These are phyloP conservation scores for Cyberlindnera misumaiensis DNA, from an alignment of 805 yeast species.

Conservation along the genomic window DNA sequence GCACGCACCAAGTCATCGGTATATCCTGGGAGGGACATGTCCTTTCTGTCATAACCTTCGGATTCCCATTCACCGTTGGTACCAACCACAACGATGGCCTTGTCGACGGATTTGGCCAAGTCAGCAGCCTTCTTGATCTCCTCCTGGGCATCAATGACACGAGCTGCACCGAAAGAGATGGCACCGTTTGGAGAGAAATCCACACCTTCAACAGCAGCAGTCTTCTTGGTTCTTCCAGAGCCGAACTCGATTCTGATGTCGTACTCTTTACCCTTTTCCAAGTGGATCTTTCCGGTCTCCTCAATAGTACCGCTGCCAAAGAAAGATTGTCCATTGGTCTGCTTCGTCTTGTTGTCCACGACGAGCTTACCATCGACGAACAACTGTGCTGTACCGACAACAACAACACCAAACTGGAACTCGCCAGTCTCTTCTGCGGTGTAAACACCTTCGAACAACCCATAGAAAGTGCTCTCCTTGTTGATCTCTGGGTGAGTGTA, in stretches of 20 bases:
- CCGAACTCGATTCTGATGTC: conserved; percentile 44
- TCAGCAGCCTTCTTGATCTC: conserved; percentile 38
- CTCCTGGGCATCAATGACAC: conserved; percentile 23
- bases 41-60: conserved; percentile 50
- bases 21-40: conserved; percentile 45
- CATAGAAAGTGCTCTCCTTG: conserved; percentile 30
- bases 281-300: conserved; percentile 30
- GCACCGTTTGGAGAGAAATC: conserved; percentile 31
- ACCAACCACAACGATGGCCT: conserved; percentile 47
- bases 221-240: conserved; percentile 34
- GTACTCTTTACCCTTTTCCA: conserved; percentile 40
- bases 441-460: conserved; percentile 39
- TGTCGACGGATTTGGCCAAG: conserved; percentile 44
- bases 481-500: conserved; percentile 21
- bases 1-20: conserved; percentile 42
- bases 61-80: conserved; percentile 52
- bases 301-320: conserved; percentile 52
- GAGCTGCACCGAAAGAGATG: conserved; percentile 27
- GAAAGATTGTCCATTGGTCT: conserved; percentile 42
- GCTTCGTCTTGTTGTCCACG: conserved; percentile 50
- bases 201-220: conserved; percentile 10
- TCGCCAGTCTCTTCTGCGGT: conserved; percentile 41
- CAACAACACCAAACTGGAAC: conserved; percentile 46
- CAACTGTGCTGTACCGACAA: conserved; percentile 48
- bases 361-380: conserved; percentile 46